Conservation (phyloP, 2,329 filamentous ascomycete genomes). For the Cercospora sp. region DNA sequence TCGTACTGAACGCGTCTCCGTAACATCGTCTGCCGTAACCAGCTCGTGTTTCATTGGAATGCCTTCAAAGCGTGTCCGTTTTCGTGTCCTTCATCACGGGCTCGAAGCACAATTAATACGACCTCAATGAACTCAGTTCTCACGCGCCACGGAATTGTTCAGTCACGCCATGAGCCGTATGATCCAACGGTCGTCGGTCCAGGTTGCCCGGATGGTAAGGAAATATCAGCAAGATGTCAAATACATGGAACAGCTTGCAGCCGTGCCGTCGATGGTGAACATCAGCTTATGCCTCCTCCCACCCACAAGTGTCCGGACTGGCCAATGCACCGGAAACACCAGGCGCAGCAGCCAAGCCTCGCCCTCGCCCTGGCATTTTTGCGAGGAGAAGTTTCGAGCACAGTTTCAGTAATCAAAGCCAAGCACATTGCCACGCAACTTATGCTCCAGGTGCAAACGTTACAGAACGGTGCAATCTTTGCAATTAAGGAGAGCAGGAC, state of each 20-base stretch:
- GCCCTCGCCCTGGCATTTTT: background rate
- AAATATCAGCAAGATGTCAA: background rate
- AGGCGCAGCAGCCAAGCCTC: background rate
- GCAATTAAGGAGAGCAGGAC: background rate
- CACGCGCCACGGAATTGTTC: background rate
- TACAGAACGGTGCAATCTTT: background rate
- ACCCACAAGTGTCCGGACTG: background rate
- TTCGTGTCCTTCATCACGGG: no score
- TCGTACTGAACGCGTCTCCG: no score
- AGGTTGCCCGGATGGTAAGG: background rate
- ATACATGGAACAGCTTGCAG: background rate
- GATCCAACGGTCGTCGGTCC: background rate
- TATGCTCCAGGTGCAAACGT: background rate
- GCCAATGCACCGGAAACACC: background rate
- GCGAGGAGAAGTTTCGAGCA: background rate
- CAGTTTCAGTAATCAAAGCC: background rate
- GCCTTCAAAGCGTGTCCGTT: no score
- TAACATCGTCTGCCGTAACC: no score
- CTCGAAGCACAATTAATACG: background rate
- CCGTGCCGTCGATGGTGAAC: background rate
- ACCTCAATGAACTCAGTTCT: background rate
- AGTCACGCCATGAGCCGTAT: background rate
- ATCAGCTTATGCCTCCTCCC: background rate
- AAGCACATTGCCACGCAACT: background rate
- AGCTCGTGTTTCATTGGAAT: no score